Conservation (phyloP, 2,329 filamentous ascomycete genomes). For the Aspergillus novoparasiticus region DNA sequence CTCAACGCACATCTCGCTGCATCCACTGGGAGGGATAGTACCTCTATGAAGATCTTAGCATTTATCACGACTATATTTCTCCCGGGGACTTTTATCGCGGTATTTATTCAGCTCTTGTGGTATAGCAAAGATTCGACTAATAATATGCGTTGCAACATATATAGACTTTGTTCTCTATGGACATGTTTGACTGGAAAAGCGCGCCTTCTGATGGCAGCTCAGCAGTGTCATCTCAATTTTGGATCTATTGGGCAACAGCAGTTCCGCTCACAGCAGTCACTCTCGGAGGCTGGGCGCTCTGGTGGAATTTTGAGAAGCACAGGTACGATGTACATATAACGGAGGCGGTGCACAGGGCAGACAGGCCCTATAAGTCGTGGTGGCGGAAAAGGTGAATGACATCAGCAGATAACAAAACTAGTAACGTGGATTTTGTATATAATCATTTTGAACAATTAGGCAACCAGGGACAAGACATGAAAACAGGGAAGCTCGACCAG, state of each 20-base stretch:
- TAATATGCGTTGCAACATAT: not conserved
- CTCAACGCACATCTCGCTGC: not conserved
- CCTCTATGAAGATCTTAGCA: not conserved
- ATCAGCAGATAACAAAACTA: no score
- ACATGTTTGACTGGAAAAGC: not conserved
- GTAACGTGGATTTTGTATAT: not conserved
- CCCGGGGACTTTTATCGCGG: not conserved
- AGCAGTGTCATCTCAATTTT: not conserved
- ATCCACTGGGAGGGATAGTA: not conserved
- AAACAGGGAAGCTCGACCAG: no score
- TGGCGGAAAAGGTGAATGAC: not conserved
- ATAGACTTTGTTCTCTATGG: not conserved
- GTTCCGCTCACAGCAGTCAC: constrained; percentile 5
- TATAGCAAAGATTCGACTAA: not conserved
- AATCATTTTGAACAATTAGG: not conserved
- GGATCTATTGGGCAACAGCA: constrained; percentile 8
- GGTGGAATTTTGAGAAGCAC: constrained; percentile 13
- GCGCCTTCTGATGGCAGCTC: not conserved
- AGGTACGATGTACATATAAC: constrained; percentile 4
- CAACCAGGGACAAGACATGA: no score
- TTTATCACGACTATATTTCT: not conserved
- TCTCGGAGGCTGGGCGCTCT: constrained; percentile 7
- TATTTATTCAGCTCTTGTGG: not conserved
- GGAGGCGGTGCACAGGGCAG: not conserved
- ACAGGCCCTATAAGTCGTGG: not conserved